Conservation (phyloP, 148 eudicot genomes). For the Fallopia convolvulus region DNA sequence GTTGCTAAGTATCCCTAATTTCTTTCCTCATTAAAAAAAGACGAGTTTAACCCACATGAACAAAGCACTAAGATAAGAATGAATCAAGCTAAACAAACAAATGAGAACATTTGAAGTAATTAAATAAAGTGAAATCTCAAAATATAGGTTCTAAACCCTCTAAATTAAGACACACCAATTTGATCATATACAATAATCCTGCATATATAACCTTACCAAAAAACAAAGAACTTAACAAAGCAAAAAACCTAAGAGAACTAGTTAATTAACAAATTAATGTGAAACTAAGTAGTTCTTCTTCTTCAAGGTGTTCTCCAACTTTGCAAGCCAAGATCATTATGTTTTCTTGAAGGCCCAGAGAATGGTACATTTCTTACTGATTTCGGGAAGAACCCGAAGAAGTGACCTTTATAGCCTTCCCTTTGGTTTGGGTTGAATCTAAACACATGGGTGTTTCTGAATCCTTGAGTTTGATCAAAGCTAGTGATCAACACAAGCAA, state of each 20-base stretch:
- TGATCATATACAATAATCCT: neutral
- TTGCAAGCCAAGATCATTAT: slow-evolving; percentile 15
- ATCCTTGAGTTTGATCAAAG: slow-evolving; percentile 8
- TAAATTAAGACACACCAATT: neutral
- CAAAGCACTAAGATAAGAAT: neutral
- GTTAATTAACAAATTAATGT: neutral
- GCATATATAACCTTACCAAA: neutral
- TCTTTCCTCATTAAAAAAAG: too few species aligned
- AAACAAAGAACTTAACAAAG: neutral
- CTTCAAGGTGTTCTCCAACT: slow-evolving; percentile 10
- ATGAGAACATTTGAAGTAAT: neutral
- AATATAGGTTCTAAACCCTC: neutral
- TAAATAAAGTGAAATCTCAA: slow-evolving; percentile 1
- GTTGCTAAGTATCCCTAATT: too few species aligned
- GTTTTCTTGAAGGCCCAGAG: slow-evolving; percentile 13
- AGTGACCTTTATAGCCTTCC: neutral
- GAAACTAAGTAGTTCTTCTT: neutral
- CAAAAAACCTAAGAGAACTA: neutral
- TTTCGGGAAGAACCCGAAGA: slow-evolving; percentile 13
- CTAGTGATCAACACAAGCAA: slow-evolving; percentile 6
- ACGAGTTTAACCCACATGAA: neutral
- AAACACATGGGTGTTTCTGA: slow-evolving; percentile 11
- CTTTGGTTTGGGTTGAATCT: slow-evolving; percentile 5
- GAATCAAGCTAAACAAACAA: neutral
- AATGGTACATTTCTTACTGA: slow-evolving; percentile 5